Percentiles rank a stretch among this genome's conserved stretches.
phyloP scores from a whole-genome alignment of 2,329 filamentous ascomycete species.

The Fusarium dlaminii region DNA sequence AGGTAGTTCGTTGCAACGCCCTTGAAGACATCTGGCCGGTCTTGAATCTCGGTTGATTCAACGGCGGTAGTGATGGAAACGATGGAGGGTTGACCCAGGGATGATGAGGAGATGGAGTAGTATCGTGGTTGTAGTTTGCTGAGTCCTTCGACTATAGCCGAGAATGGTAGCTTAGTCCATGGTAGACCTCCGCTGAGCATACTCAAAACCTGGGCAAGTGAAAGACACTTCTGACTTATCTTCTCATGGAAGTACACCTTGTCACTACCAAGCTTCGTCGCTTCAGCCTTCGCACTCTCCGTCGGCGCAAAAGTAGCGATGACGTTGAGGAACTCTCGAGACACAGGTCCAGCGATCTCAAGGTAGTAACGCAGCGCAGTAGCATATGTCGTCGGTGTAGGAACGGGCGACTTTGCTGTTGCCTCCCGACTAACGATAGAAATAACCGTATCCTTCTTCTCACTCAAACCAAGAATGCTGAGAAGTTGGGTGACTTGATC shows the following conservation, averaged over 20 bases:
- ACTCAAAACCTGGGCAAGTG: background rate
- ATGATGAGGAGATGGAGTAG: conserved; percentile 29
- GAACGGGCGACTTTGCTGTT: background rate
- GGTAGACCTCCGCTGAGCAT: background rate
- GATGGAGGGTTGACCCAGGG: background rate
- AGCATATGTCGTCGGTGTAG: conserved; percentile 5
- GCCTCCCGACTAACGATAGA: background rate
- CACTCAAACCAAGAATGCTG: background rate
- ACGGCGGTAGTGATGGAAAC: conserved; percentile 12
- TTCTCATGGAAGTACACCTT: background rate
- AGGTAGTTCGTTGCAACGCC: conserved; percentile 14
- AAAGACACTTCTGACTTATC: background rate
- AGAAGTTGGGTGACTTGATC: background rate
- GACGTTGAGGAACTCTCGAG: background rate
- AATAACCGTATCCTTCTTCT: background rate
- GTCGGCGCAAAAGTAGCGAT: background rate
- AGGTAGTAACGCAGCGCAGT: background rate
- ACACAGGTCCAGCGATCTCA: conserved; percentile 9
- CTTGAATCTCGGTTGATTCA: background rate
- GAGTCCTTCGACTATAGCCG: conserved; percentile 4
- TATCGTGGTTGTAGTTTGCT: conserved; percentile 18
- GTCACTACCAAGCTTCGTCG: background rate
- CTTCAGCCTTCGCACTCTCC: background rate
- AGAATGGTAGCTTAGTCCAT: background rate
- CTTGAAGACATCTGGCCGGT: background rate